phyloP scores from a whole-genome alignment of 164 flowering plant species.

The Magnolia officinalis region DNA sequence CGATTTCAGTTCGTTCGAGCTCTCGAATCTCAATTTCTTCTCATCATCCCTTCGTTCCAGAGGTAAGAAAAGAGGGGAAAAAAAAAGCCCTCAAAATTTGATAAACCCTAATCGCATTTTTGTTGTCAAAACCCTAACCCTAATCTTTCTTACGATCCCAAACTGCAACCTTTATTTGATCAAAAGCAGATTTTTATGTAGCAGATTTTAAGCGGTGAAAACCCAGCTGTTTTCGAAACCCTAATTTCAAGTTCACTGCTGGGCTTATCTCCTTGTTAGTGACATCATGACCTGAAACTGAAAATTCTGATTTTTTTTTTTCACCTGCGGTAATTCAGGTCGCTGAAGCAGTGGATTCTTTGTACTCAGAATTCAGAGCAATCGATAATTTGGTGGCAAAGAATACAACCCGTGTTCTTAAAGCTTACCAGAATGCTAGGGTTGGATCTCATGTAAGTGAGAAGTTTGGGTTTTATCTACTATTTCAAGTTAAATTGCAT shows the following conservation, averaged over 20 bases:
- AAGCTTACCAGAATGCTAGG: constrained; percentile 70
- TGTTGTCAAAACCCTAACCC: background rate
- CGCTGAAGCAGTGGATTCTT: constrained; percentile 60
- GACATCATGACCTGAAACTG: no score
- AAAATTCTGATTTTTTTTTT: background rate
- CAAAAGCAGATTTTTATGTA: no score
- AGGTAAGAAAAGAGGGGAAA: constrained; percentile 28
- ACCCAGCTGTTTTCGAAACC: no score
- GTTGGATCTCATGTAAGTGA: constrained; percentile 78
- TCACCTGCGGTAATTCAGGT: constrained; percentile 38
- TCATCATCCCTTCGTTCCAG: constrained; percentile 47
- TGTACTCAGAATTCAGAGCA: constrained; percentile 64
- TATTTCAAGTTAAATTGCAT: no score
- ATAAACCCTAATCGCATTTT: background rate
- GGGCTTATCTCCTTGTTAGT: no score
- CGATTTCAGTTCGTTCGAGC: constrained; percentile 20
- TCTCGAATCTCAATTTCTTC: constrained; percentile 20
- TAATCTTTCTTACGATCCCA: background rate
- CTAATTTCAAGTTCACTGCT: no score
- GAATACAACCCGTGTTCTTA: constrained; percentile 69
- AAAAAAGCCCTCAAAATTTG: background rate
- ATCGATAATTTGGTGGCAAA: constrained; percentile 78
- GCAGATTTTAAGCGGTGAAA: no score
- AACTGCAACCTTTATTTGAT: no score
- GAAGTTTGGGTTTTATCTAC: background rate